phyloP scores from a whole-genome alignment of 305 asterid species.

The Plantago lanceolata region DNA sequence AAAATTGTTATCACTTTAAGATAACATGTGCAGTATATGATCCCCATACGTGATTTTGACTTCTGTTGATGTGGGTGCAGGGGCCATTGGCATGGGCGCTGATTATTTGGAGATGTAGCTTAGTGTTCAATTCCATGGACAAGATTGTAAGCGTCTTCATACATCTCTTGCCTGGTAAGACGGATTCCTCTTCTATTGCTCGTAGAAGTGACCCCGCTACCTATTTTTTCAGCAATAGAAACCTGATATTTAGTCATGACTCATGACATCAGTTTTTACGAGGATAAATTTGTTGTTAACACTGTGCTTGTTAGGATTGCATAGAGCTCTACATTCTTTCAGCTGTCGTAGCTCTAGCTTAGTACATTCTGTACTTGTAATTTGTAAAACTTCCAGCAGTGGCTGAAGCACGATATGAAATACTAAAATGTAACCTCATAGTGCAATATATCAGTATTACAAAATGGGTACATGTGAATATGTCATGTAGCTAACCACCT shows the following conservation, averaged over 20 bases:
- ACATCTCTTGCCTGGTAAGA: constrained; percentile 94
- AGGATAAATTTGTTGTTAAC: not conserved
- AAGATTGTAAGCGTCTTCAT: constrained; percentile 95
- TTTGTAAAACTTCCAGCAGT: not conserved
- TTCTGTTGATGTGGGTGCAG: constrained; percentile 35
- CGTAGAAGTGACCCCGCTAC: not conserved
- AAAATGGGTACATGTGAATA: too few relatives aligned
- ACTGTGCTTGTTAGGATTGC: not conserved
- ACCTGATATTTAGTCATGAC: not conserved
- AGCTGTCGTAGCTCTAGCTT: not conserved
- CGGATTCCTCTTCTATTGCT: constrained; percentile 16
- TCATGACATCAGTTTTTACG: not conserved
- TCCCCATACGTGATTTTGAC: not conserved
- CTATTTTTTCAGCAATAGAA: not conserved
- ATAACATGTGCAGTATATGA: constrained; percentile 1
- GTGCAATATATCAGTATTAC: not conserved
- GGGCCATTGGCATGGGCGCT: constrained; percentile 99
- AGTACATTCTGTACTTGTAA: not conserved
- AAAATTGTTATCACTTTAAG: constrained; percentile 1
- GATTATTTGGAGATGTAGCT: constrained; percentile 93
- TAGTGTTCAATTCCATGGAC: constrained; percentile 94
- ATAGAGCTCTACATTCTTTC: not conserved
- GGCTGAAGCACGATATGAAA: not conserved
- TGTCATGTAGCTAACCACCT: too few relatives aligned
- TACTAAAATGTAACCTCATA: not conserved